phyloP scores from a whole-genome alignment of 83 land plant genomes.

The Isoetes engelmannii region DNA sequence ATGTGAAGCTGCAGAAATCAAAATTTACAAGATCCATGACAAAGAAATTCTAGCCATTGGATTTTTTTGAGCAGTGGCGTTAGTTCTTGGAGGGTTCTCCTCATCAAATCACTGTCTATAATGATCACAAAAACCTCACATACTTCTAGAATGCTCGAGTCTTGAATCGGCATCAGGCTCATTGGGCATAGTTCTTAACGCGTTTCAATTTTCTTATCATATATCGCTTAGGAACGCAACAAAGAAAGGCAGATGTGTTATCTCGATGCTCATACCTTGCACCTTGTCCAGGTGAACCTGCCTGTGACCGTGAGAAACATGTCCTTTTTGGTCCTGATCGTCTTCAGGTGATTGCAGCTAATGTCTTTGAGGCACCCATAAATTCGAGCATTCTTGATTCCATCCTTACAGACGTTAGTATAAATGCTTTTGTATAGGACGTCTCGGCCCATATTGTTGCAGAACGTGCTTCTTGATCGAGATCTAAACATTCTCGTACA shows the following conservation, averaged over 20 bases:
- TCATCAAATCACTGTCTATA: neutral
- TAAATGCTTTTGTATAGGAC: too few relatives aligned
- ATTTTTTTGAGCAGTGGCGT: neutral
- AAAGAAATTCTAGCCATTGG: neutral
- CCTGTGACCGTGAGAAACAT: too few relatives aligned
- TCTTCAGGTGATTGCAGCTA: too few relatives aligned
- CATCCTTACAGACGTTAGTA: too few relatives aligned
- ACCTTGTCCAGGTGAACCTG: too few relatives aligned
- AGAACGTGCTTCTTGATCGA: neutral
- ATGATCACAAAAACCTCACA: slow-evolving; percentile 9
- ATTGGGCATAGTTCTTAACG: neutral
- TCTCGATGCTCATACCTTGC: too few relatives aligned
- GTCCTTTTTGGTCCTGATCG: too few relatives aligned
- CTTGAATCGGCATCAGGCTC: neutral
- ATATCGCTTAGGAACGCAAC: too few relatives aligned
- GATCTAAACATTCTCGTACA: neutral
- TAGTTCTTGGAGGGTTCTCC: slow-evolving; percentile 5
- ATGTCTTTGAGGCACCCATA: too few relatives aligned
- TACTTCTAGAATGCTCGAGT: neutral
- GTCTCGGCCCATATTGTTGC: neutral
- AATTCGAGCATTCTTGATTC: too few relatives aligned
- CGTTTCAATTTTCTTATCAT: too few relatives aligned
- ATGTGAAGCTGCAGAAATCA: neutral
- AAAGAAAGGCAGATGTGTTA: too few relatives aligned
- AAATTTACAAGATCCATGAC: slow-evolving; percentile 7